Conservation (phyloP, 441 rosid genomes). For the Populus trichocarpa region DNA sequence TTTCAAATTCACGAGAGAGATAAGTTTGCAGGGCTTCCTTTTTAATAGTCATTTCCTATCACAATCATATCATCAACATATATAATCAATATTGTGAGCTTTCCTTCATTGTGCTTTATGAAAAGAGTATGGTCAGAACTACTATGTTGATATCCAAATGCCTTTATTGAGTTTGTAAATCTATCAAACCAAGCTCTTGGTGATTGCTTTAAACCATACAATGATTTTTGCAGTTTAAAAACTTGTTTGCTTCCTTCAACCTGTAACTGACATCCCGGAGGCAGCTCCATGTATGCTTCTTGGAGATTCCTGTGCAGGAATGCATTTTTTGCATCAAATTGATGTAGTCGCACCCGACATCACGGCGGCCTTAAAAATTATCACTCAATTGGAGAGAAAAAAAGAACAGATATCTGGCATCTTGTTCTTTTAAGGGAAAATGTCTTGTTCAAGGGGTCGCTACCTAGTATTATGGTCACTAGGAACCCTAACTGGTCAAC, state of each 20-base stretch:
- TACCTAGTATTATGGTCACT: too few species aligned
- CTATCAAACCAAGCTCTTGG: not conserved
- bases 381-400: too few species aligned
- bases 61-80: conserved; percentile 1
- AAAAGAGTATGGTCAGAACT: not conserved
- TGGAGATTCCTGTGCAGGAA: not conserved
- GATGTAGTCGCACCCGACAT: too few species aligned
- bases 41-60: not conserved
- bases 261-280: not conserved
- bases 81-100: too few species aligned
- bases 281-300: not conserved
- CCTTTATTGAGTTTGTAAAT: not conserved
- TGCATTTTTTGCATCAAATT: not conserved
- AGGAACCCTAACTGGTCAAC: too few species aligned
- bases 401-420: too few species aligned
- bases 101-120: not conserved
- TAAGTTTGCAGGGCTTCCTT: not conserved
- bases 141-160: not conserved
- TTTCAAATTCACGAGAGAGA: not conserved
- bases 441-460: fast-evolving
- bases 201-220: not conserved
- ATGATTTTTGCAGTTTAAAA: not conserved
- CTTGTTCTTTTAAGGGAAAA: too few species aligned
- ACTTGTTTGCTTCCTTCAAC: not conserved
- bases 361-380: too few species aligned